These are phyloP conservation scores for Marasmius oreades DNA, from an alignment of 1,284 basidiomycete genomes.

Conservation along the genomic window DNA sequence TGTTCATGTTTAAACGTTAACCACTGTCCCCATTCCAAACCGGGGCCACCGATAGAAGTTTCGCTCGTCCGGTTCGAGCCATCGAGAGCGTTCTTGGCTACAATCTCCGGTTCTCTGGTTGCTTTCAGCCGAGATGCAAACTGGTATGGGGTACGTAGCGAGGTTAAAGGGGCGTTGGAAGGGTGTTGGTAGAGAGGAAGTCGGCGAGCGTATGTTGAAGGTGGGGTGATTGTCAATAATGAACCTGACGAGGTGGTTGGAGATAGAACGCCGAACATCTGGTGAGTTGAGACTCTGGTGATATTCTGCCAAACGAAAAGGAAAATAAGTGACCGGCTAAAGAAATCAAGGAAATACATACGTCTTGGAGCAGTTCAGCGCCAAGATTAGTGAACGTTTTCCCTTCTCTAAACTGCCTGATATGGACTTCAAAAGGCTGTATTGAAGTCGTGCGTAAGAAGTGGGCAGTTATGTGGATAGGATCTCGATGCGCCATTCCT, in stretches of 20 bases:
- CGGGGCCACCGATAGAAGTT: conserved; percentile 41
- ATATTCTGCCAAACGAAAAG: conserved; percentile 30
- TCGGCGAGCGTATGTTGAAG: conserved; percentile 52
- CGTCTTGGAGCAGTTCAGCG: conserved; percentile 50
- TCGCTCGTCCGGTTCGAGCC: conserved; percentile 31
- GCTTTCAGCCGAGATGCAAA: conserved; percentile 34
- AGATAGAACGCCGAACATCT: conserved; percentile 51
- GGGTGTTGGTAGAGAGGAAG: conserved; percentile 53
- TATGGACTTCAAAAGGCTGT: conserved; percentile 41
- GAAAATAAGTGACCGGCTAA: neutral
- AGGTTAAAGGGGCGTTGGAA: conserved; percentile 25
- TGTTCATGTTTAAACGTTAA: conserved; percentile 39
- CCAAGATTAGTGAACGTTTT: conserved; percentile 49
- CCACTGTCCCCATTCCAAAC: conserved; percentile 57
- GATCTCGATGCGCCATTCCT: conserved; percentile 32
- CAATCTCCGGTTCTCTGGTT: conserved; percentile 38
- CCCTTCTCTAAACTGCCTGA: conserved; percentile 44
- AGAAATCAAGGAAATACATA: conserved; percentile 24
- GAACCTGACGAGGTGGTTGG: conserved; percentile 22
- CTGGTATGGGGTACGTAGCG: conserved; percentile 25
- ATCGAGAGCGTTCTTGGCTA: conserved; percentile 32
- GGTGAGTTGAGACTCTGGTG: conserved; percentile 46
- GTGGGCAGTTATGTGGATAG: conserved; percentile 56
- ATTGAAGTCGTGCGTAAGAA: conserved; percentile 43
- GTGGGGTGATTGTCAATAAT: conserved; percentile 36